A percentile compares a stretch with the other conserved stretches of the same genome.
Conservation (phyloP, 257 asterid genomes). For the Nicotiana obtusifolia region DNA sequence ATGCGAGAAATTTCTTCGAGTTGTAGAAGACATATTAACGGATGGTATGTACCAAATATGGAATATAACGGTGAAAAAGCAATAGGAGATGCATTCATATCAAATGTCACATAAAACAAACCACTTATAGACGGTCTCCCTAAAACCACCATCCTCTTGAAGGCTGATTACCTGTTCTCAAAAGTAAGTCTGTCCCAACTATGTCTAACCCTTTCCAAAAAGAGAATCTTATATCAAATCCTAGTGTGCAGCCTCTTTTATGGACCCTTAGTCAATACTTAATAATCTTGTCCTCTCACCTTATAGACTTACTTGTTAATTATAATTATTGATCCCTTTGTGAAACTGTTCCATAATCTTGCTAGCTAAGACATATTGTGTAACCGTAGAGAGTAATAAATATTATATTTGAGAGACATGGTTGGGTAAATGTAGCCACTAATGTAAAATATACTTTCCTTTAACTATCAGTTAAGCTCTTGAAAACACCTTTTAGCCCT, state of each 20-base stretch:
- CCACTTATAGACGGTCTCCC: neutral
- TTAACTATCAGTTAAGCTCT: neutral
- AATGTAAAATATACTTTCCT: neutral
- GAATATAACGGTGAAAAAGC: neutral
- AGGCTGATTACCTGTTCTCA: slow-evolving; percentile 1
- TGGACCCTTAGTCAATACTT: neutral
- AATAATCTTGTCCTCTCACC: neutral
- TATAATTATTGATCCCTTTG: neutral
- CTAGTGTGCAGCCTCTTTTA: neutral
- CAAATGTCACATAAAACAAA: neutral
- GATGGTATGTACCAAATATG: neutral
- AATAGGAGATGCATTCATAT: neutral
- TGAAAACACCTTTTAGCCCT: neutral
- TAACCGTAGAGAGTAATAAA: neutral
- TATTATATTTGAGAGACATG: neutral
- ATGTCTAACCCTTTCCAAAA: neutral
- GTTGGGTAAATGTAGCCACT: neutral
- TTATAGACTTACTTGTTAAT: neutral
- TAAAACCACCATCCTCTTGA: neutral
- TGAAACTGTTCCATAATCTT: neutral
- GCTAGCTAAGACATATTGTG: neutral
- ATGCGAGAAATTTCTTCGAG: neutral
- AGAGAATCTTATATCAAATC: slow-evolving; percentile 7
- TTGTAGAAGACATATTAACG: neutral
- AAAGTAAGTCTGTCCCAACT: neutral